Evolutionary conservation across 495 filamentous ascomycete genomes (phyloP).

Genomic region (Penicillium macrosclerotiorum): DNA sequence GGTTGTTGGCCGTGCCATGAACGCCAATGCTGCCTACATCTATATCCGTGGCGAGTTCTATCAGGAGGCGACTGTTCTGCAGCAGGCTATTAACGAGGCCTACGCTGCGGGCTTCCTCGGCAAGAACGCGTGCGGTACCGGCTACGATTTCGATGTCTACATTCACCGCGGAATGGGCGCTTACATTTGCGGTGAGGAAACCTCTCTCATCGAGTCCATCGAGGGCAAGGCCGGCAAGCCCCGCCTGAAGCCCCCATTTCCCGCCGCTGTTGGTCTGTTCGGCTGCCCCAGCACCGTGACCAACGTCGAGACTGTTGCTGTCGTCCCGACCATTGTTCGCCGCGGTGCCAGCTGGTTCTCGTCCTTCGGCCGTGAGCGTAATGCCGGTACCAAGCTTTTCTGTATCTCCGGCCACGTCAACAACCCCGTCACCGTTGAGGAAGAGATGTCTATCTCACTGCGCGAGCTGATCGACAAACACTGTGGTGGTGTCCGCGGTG

Average conservation of each 20-base stretch:
- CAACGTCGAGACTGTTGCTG: conserved; percentile 95
- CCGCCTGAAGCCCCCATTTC: conserved; percentile 97
- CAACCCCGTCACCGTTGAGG: conserved; percentile 95
- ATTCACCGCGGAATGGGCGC: conserved; percentile 96
- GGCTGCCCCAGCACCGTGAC: conserved; percentile 97
- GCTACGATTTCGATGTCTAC: conserved; percentile 97
- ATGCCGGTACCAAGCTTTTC: conserved; percentile 95
- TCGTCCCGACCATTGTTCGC: conserved; percentile 93
- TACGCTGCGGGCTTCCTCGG: conserved; percentile 91
- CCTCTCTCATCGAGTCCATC: conserved; percentile 93
- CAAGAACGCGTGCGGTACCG: conserved; percentile 94
- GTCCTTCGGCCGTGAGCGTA: conserved; percentile 88
- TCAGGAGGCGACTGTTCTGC: conserved; percentile 90
- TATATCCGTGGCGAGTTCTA: conserved; percentile 99
- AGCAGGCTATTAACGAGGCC: conserved; percentile 94
- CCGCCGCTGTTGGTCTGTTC: conserved; percentile 93
- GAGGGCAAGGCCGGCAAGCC: conserved; percentile 99
- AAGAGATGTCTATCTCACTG: conserved; percentile 96
- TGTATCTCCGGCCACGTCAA: conserved; percentile 99
- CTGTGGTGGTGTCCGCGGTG: conserved; percentile 92
- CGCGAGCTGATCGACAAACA: conserved; percentile 95
- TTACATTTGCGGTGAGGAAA: conserved; percentile 98
- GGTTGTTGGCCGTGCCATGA: conserved; percentile 95
- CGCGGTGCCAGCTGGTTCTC: conserved; percentile 92
- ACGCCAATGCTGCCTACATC: conserved; percentile 97